Conservation (phyloP, 768 basidiomycete genomes). For the Royoungia palumana region DNA sequence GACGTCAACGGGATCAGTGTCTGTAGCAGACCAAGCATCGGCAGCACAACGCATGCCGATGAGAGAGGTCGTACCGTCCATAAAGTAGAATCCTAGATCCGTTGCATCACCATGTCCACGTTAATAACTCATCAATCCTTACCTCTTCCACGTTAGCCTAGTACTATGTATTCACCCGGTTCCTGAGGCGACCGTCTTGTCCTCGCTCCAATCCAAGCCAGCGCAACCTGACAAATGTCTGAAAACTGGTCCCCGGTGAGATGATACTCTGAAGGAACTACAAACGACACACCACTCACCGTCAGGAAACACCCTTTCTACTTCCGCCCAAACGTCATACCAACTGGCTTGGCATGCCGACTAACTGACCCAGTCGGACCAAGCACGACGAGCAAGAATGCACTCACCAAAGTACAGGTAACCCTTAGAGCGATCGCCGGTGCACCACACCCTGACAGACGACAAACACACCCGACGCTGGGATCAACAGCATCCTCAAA, state of each 20-base stretch:
- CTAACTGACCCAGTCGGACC: no score
- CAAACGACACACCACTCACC: not conserved
- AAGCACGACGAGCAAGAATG: conserved; percentile 33
- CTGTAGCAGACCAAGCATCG: conserved; percentile 53
- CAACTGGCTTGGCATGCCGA: conserved; percentile 43
- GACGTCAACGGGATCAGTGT: conserved; percentile 51
- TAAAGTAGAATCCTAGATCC: conserved; percentile 43
- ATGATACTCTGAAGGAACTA: conserved; percentile 65
- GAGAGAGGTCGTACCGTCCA: conserved; percentile 41
- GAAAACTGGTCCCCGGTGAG: conserved; percentile 62
- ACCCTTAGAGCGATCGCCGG: conserved; percentile 56
- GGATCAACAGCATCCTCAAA: conserved; percentile 56
- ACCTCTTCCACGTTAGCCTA: conserved; percentile 71
- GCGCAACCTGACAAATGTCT: conserved; percentile 48
- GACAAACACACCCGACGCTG: conserved; percentile 61
- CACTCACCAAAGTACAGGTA: conserved; percentile 30
- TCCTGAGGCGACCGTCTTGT: conserved; percentile 39
- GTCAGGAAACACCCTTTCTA: conserved; percentile 27
- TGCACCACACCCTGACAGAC: conserved; percentile 37
- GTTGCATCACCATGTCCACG: no score
- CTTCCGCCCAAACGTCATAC: conserved; percentile 45
- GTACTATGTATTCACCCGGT: conserved; percentile 60
- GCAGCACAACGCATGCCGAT: conserved; percentile 55
- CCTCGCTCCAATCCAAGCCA: conserved; percentile 41
- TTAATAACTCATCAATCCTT: not conserved